These are phyloP conservation scores for Nothophytophthora sp. DNA, from an alignment of 352 stramenopile species.

Conservation along the genomic window DNA sequence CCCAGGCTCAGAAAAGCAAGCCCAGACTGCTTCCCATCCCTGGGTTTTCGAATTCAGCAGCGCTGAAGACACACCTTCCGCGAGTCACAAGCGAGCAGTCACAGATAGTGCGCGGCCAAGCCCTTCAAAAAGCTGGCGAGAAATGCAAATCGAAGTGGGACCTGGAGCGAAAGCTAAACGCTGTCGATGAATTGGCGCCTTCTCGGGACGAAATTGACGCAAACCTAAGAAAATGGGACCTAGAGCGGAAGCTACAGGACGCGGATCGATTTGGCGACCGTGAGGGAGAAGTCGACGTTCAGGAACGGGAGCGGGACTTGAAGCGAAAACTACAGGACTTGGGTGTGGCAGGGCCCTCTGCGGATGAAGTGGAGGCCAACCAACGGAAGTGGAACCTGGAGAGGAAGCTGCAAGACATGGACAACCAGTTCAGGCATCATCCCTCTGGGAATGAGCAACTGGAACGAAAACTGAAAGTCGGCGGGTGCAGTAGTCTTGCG, in stretches of 20 bases:
- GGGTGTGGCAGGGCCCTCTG: conserved; percentile 3
- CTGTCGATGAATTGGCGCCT: no score
- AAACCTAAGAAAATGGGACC: no score
- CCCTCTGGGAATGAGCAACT: background rate
- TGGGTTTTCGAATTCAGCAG: conserved; percentile 29
- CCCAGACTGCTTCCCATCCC: conserved; percentile 19
- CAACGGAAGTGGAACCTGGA: conserved; percentile 24
- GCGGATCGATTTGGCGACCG: background rate
- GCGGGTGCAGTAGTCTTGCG: background rate
- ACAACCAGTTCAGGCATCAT: background rate
- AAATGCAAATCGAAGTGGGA: conserved; percentile 18
- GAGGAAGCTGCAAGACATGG: conserved; percentile 13
- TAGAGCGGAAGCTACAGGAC: conserved; percentile 4
- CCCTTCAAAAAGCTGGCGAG: background rate
- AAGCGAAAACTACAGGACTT: conserved; percentile 13
- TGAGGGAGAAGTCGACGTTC: background rate
- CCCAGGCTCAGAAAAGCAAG: conserved; percentile 8
- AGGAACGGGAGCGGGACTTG: conserved; percentile 3
- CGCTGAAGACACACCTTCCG: conserved; percentile 24
- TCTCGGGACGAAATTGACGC: no score
- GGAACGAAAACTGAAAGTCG: conserved; percentile 1
- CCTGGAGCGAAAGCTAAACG: conserved; percentile 24
- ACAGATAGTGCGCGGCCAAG: background rate
- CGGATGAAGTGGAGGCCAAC: conserved; percentile 10
- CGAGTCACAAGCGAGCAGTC: conserved; percentile 5